Percentiles rank a stretch among this genome's conserved stretches.
Evolutionary conservation across 768 basidiomycete genomes (phyloP).

Genomic region (Lactarius sanguifluus): DNA sequence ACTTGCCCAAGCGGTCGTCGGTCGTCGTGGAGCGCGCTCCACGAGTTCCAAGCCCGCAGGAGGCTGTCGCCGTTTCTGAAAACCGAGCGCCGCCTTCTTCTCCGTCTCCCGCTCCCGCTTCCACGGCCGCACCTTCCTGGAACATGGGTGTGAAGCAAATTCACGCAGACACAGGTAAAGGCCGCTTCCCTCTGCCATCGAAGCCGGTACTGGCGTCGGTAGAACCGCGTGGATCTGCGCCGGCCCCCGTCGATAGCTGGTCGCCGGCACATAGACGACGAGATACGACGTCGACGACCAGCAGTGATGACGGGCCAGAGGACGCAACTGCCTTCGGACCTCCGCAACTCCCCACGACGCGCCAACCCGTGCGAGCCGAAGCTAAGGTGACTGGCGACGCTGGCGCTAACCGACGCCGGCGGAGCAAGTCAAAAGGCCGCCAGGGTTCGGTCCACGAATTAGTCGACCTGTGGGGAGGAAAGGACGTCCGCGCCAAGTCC

Average conservation of each 20-base stretch:
- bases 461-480: constrained; percentile 76
- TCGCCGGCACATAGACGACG: constrained; percentile 29
- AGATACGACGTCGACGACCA: constrained; percentile 49
- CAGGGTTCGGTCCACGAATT: constrained; percentile 85
- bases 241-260: constrained; percentile 32
- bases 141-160: constrained; percentile 11
- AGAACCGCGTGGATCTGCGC: constrained; percentile 25
- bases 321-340: constrained; percentile 35
- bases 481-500: constrained; percentile 27
- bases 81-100: constrained; percentile 13
- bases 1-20: constrained; percentile 73
- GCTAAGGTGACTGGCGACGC: constrained; percentile 26
- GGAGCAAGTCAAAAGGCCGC: constrained; percentile 50
- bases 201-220: constrained; percentile 23
- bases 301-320: constrained; percentile 57
- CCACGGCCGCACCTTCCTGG: constrained; percentile 10
- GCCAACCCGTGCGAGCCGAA: constrained; percentile 16
- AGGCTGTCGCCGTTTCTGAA: constrained; percentile 27
- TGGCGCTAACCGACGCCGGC: constrained; percentile 31
- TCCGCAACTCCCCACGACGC: not conserved
- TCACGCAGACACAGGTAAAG: constrained; percentile 13
- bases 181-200: constrained; percentile 19
- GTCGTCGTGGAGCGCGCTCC: constrained; percentile 51
- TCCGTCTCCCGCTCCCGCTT: constrained; percentile 16
- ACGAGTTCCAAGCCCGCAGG: constrained; percentile 34